phyloP scores from a whole-genome alignment of 2,329 filamentous ascomycete species.

The Pestalotiopsis sp. region DNA sequence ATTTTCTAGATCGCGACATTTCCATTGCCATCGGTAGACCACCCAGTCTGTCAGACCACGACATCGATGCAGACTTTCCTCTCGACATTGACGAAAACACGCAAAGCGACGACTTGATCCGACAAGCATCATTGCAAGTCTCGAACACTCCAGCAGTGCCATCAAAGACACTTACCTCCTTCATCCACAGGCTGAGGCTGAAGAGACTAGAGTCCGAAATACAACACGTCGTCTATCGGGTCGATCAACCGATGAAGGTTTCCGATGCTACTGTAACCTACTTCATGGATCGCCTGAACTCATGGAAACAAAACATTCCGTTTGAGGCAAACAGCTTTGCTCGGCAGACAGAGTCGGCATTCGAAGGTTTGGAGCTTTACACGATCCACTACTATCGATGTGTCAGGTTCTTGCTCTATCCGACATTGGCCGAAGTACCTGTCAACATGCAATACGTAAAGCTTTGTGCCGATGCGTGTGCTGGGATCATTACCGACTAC shows the following conservation, averaged over 20 bases:
- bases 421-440: slow-evolving; percentile 26
- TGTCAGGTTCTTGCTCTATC: slow-evolving; percentile 29
- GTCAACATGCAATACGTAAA: slow-evolving; percentile 29
- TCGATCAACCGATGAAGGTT: slow-evolving; percentile 24
- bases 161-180: slow-evolving; percentile 27
- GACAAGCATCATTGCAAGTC: slow-evolving; percentile 22
- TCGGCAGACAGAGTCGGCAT: slow-evolving; percentile 25
- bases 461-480: slow-evolving; percentile 27
- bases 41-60: slow-evolving; percentile 30
- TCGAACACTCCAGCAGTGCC: slow-evolving; percentile 24
- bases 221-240: slow-evolving; percentile 29
- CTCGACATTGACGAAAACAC: slow-evolving; percentile 29
- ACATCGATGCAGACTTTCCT: slow-evolving; percentile 30
- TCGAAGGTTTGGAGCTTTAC: slow-evolving; percentile 29
- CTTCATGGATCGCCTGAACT: slow-evolving; percentile 26
- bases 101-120: slow-evolving; percentile 23
- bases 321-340: slow-evolving; percentile 26
- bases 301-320: slow-evolving; percentile 29
- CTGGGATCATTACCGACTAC: slow-evolving; percentile 29
- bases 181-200: slow-evolving; percentile 29
- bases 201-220: slow-evolving; percentile 33
- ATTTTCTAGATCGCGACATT: slow-evolving; percentile 31
- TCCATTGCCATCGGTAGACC: slow-evolving; percentile 30
- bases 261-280: slow-evolving; percentile 23
- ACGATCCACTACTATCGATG: slow-evolving; percentile 32